Percentiles rank a stretch among this genome's conserved stretches.
These are phyloP conservation scores for Syncephalastrum racemosum DNA, from an alignment of 371 early-diverging fungal species.

Conservation along the genomic window DNA sequence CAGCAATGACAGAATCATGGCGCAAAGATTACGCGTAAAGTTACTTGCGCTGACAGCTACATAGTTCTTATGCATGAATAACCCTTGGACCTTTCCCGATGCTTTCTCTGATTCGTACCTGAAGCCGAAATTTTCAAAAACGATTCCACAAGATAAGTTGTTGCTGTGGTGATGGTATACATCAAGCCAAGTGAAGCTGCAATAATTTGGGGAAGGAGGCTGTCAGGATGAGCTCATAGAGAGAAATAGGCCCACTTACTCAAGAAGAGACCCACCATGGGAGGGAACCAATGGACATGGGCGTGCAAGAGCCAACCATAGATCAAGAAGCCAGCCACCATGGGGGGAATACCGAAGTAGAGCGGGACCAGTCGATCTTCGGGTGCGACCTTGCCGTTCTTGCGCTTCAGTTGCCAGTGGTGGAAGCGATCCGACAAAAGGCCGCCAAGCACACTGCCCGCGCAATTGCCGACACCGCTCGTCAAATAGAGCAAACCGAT, in stretches of 20 bases:
- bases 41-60: slow-evolving; percentile 31
- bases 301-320: slow-evolving; percentile 32
- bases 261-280: slow-evolving; percentile 13
- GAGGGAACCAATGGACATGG: slow-evolving; percentile 18
- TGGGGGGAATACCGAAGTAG: slow-evolving; percentile 21
- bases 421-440: slow-evolving; percentile 19
- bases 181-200: slow-evolving; percentile 23
- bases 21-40: slow-evolving; percentile 30
- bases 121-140: slow-evolving; percentile 24
- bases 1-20: slow-evolving; percentile 35
- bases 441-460: slow-evolving; percentile 44
- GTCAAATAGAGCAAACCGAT: slow-evolving; percentile 49
- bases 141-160: slow-evolving; percentile 25
- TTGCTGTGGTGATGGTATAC: slow-evolving; percentile 24
- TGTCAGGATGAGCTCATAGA: not conserved
- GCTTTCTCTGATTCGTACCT: slow-evolving; percentile 13
- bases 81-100: no score
- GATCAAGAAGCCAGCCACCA: slow-evolving; percentile 18
- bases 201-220: not conserved
- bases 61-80: not conserved
- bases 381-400: not conserved
- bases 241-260: not conserved
- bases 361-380: slow-evolving; percentile 22
- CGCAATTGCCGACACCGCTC: slow-evolving; percentile 43
- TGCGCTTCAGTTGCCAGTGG: slow-evolving; percentile 10